Conservation (phyloP, 2,329 filamentous ascomycete genomes). For the Aureobasidium vineae region DNA sequence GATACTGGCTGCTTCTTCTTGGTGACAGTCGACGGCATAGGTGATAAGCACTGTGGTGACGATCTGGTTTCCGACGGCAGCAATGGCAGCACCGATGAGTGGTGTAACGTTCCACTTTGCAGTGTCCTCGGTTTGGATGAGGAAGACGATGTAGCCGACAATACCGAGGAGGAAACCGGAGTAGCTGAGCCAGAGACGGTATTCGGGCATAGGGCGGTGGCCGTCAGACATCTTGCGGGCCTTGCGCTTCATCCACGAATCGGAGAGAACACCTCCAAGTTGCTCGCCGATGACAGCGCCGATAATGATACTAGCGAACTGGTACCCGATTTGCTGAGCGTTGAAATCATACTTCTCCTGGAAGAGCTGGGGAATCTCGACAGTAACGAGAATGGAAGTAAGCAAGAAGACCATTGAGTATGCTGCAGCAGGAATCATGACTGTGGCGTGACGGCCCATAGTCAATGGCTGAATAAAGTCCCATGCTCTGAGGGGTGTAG, state of each 20-base stretch:
- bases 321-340: conserved; percentile 56
- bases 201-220: conserved; percentile 46
- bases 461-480: conserved; percentile 54
- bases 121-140: conserved; percentile 48
- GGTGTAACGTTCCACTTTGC: conserved; percentile 56
- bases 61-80: conserved; percentile 58
- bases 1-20: conserved; percentile 53
- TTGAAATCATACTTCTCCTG: conserved; percentile 55
- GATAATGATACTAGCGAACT: conserved; percentile 56
- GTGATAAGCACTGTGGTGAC: conserved; percentile 61
- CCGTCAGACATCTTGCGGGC: conserved; percentile 38
- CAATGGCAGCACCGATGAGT: conserved; percentile 52
- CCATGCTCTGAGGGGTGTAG: conserved; percentile 46
- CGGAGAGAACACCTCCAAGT: conserved; percentile 53
- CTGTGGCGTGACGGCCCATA: conserved; percentile 47
- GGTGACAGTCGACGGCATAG: conserved; percentile 59
- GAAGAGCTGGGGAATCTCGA: conserved; percentile 59
- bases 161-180: conserved; percentile 51
- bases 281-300: conserved; percentile 58
- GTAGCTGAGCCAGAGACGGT: conserved; percentile 57
- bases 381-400: conserved; percentile 51
- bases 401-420: conserved; percentile 59
- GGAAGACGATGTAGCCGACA: conserved; percentile 53
- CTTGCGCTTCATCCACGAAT: conserved; percentile 51
- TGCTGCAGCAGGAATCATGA: conserved; percentile 51